Base-by-base conservation (phyloP, 1,284 basidiomycete species). In the Sanghuangporus weigelae region DNA sequence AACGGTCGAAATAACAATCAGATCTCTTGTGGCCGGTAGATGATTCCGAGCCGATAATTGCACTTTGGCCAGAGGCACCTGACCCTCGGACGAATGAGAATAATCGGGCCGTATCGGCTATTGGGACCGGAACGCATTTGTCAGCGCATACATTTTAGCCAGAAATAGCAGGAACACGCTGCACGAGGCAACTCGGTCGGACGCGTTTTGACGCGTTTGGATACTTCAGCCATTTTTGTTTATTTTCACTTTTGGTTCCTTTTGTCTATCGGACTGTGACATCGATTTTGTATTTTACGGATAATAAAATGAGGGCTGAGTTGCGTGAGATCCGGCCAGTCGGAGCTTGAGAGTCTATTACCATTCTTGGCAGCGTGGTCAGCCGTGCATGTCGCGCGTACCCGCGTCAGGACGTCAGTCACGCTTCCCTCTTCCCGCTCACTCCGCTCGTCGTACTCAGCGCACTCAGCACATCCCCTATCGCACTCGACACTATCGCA, bases 371-470 rank as follows among this genome's bases (percentile, higher is more conserved):
- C 11, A 35, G 8, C 53, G 44, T 11, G 44, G 57, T 50, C 57
- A 59, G 57, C 57, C 57, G 57, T 39, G 19, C 3, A 36, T 46
- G 57, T 46, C 57, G 57, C 57, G 57, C 48, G 48, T 59, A 59
- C 57, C 57, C 57, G 57, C 57, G 57, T 59, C 46, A 48, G 31
- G 19, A 35, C 57, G 57, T 59, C 57, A 46, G 23, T 23, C 44
- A 26, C 16, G 40, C 42, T 57, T 35, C 50, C 35, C 49, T 31
- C 36, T 39, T 60, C 35, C 50, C 48, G 8, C 56, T 35, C 44
- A 21, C 40, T 42, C 19, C 16, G 26, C 44, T 19, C 56, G 23
- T 53, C 53, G 26, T 31, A 16, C 53, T 31, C 26, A 55, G 14
- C 44, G 31, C 2, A 40, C 23, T 7, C 31, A 31, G 16, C 35